Base-by-base conservation (phyloP, 1,284 basidiomycete genomes). In the Porodaedalea pini region DNA sequence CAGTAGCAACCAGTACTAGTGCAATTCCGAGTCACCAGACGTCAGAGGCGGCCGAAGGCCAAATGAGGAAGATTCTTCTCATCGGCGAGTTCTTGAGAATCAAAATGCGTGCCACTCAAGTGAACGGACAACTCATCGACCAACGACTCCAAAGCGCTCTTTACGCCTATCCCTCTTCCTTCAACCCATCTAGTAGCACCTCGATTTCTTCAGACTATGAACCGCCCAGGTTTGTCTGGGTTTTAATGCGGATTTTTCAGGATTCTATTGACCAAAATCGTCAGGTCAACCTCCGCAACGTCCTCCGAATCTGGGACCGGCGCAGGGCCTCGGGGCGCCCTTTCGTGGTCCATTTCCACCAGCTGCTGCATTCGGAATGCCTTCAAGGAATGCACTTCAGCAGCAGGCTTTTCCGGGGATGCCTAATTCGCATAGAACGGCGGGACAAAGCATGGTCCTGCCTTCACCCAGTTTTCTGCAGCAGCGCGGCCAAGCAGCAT, bases 201-300 rank as follows among this genome's bases (percentile, higher is more conserved):
- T 21, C 25, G 34, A 11, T 57, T 27, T 44, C 34, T 34, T 1
- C 11, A 27, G n/a, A n/a, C n/a, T n/a, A n/a, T n/a, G n/a, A n/a
- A n/a, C n/a, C n/a, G n/a, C 29, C 45, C 21, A 5, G 19, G 21
- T 21, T 48, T 48, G 19, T 48, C 19, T 45, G 7, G 27, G n/a
- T 27, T n/a, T n/a, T 7, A 48, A 10, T 25, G 5, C 40, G 5
- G 23, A 32, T 57, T 55, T 57, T 40, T 27, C 21, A 21, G 11
- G 23, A 11, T 15, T 31, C 17, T 55, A 29, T 48, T 47, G 31
- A 43, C 51, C 19, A 23, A 53, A 43, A 25, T 41, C 39, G 63
- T 62, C 63, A 90, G 88, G 87, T 66, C 87, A 89, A 80, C 85
- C 87, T 56, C 86, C 86, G 66, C 87, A 88, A 70, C 78, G 88